Percentiles rank a stretch among this genome's conserved stretches.
These are phyloP conservation scores for Ganoderma boninense DNA, from an alignment of 1,284 basidiomycete genomes.

Conservation along the genomic window DNA sequence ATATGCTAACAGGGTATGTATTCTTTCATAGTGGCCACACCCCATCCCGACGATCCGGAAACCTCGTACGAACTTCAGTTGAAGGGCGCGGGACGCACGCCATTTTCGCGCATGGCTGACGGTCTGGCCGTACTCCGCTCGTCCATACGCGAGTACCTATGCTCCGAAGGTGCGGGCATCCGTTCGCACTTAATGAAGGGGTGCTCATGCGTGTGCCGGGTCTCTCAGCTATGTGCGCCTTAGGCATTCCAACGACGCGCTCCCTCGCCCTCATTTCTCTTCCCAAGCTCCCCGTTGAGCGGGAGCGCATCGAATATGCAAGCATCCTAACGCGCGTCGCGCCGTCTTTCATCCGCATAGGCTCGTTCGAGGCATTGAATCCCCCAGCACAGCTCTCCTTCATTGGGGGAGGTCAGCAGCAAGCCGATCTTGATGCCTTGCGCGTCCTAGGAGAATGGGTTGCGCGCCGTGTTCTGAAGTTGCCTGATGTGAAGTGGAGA, in stretches of 20 bases:
- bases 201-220: neutral
- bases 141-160: constrained; percentile 91
- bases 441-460: constrained; percentile 82
- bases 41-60: constrained; percentile 65
- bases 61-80: constrained; percentile 87
- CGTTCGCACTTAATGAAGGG: neutral
- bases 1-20: neutral
- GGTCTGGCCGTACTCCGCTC: constrained; percentile 93
- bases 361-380: constrained; percentile 89
- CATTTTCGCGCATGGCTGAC: constrained; percentile 92
- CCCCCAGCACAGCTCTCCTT: constrained; percentile 75
- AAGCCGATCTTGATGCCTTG: constrained; percentile 79
- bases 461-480: constrained; percentile 61
- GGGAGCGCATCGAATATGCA: constrained; percentile 84
- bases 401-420: constrained; percentile 78
- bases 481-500: constrained; percentile 47
- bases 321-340: constrained; percentile 88
- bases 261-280: constrained; percentile 85
- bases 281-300: constrained; percentile 77
- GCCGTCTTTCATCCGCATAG: constrained; percentile 92
- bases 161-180: constrained; percentile 74
- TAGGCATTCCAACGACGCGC: constrained; percentile 90
- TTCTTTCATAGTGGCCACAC: constrained; percentile 70
- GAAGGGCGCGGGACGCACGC: constrained; percentile 94
- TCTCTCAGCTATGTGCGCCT: constrained; percentile 81